phyloP scores from a whole-genome alignment of 2,329 filamentous ascomycete species.

The Tolypocladium ovalisporum region DNA sequence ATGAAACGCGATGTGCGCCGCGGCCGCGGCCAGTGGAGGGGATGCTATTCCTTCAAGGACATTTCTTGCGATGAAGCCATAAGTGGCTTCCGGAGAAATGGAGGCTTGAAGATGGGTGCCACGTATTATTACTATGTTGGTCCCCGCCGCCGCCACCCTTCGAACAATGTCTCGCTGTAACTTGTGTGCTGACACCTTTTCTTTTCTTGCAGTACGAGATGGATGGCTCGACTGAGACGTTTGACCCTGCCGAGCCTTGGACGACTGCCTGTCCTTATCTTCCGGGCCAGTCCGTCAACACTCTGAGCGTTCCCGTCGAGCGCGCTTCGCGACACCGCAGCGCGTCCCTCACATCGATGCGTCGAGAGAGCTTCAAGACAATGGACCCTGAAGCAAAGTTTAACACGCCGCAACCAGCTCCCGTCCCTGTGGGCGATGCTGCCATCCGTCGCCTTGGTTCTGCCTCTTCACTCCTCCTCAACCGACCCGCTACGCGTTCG shows the following conservation, averaged over 20 bases:
- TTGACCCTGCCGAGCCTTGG: constrained; percentile 60
- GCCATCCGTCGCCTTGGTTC: constrained; percentile 16
- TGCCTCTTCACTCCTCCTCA: constrained; percentile 17
- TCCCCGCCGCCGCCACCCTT: constrained; percentile 9
- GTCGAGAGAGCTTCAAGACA: constrained; percentile 52
- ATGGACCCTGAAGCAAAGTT: constrained; percentile 73
- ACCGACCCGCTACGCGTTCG: constrained; percentile 32
- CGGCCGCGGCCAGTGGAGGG: constrained; percentile 70
- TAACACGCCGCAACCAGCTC: constrained; percentile 52
- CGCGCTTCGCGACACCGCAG: constrained; percentile 48
- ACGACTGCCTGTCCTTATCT: constrained; percentile 77
- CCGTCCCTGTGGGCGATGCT: constrained; percentile 17
- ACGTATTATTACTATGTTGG: constrained; percentile 94
- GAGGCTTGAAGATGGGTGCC: constrained; percentile 81
- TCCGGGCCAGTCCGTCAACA: constrained; percentile 80
- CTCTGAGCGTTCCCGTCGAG: constrained; percentile 70
- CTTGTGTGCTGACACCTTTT: not conserved
- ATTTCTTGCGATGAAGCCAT: constrained; percentile 64
- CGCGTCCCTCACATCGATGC: constrained; percentile 52
- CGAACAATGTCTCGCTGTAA: not conserved
- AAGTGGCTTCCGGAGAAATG: constrained; percentile 43
- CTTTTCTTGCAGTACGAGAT: constrained; percentile 61
- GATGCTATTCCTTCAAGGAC: constrained; percentile 76
- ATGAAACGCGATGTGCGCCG: constrained; percentile 74
- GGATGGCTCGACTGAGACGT: constrained; percentile 64